These are phyloP conservation scores for Xylona heveae DNA, from an alignment of 495 filamentous ascomycete genomes.

Conservation along the genomic window DNA sequence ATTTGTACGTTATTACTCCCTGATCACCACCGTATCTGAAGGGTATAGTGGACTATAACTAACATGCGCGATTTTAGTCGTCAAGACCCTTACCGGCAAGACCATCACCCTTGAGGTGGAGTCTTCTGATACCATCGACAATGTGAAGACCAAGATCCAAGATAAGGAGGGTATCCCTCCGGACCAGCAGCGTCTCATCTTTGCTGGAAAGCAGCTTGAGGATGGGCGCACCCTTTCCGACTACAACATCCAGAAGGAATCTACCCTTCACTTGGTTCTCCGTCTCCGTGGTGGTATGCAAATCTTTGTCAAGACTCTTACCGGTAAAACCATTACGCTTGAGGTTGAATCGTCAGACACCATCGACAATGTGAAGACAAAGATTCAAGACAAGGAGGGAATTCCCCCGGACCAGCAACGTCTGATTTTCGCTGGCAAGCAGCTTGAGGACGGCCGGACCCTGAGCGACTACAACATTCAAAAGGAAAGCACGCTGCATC, in stretches of 20 bases:
- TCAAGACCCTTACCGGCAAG: conserved; percentile 87
- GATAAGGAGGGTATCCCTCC: conserved; percentile 64
- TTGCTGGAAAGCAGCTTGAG: conserved; percentile 52
- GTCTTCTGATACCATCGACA: conserved; percentile 90
- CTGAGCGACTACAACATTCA: conserved; percentile 98
- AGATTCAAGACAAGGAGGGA: conserved; percentile 82
- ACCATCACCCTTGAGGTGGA: conserved; percentile 98
- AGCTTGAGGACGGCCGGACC: conserved; percentile 81
- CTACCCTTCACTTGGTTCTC: conserved; percentile 46
- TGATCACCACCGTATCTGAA: not conserved
- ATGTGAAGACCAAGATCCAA: conserved; percentile 68
- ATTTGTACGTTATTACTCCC: conserved; percentile 45
- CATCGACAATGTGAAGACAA: conserved; percentile 34
- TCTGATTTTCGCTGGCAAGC: conserved; percentile 93
- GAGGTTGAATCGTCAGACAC: conserved; percentile 43
- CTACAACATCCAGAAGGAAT: conserved; percentile 59
- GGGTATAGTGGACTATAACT: conserved; percentile 1
- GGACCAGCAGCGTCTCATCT: conserved; percentile 57
- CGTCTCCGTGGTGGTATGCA: conserved; percentile 60
- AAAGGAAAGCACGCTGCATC: conserved; percentile 93
- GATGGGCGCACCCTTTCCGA: conserved; percentile 50
- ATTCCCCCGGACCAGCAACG: conserved; percentile 90
- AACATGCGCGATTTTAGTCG: conserved; percentile 37
- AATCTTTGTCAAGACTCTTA: conserved; percentile 53
- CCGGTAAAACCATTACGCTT: conserved; percentile 50